These are phyloP conservation scores for Fusarium euwallaceae DNA, from an alignment of 2,329 filamentous ascomycete species.

Conservation along the genomic window DNA sequence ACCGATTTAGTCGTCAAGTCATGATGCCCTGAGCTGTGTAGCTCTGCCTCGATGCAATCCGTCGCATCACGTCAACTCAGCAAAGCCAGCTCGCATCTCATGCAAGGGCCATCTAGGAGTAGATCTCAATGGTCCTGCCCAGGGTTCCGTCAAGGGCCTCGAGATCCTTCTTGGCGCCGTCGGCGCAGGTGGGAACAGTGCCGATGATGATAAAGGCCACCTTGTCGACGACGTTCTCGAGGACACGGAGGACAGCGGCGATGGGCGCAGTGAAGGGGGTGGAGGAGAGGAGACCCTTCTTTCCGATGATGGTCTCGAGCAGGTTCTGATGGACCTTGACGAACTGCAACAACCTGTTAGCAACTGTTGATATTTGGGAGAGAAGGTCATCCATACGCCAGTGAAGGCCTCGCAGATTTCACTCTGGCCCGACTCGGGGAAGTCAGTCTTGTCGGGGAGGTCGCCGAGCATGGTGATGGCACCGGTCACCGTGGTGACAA, in stretches of 20 bases:
- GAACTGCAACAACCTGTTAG: neutral
- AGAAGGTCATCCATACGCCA: neutral
- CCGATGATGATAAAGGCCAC: neutral
- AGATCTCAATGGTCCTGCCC: neutral
- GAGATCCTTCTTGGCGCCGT: neutral
- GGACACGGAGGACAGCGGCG: neutral
- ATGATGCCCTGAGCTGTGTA: neutral
- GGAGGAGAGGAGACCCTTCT: neutral
- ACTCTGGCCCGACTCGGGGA: neutral
- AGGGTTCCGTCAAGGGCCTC: neutral
- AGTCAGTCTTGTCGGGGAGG: neutral
- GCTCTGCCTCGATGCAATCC: neutral
- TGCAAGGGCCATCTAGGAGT: neutral
- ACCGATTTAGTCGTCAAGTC: neutral
- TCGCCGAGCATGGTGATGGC: neutral
- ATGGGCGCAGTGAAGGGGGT: neutral
- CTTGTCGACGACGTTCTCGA: neutral
- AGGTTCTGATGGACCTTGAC: neutral
- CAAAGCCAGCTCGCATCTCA: neutral
- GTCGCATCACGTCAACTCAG: neutral
- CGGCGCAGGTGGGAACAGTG: neutral
- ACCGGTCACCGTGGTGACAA: neutral
- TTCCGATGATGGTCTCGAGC: neutral
- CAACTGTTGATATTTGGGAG: neutral
- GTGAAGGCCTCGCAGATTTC: neutral